These are phyloP conservation scores for Globisporangium iwayamae DNA, from an alignment of 352 stramenopile genomes.

Conservation along the genomic window DNA sequence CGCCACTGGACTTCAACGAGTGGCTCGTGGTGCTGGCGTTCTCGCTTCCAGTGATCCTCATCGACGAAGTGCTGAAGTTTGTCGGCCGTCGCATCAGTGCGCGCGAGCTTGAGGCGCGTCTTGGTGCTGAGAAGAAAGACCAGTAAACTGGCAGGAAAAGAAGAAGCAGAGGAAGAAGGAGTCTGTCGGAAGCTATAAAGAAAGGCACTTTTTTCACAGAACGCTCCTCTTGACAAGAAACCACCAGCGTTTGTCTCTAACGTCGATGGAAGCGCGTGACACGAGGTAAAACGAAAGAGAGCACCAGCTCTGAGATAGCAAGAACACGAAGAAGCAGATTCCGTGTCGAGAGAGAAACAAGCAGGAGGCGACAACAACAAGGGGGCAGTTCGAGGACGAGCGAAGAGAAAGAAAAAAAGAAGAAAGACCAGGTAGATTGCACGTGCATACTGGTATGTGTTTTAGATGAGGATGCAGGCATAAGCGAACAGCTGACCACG, in stretches of 20 bases:
- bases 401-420: conserved; percentile 1
- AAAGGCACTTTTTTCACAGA: conserved; percentile 4
- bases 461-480: conserved; percentile 3
- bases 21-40: conserved; percentile 92
- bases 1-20: conserved; percentile 89
- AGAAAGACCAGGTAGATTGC: conserved; percentile 9
- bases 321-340: background rate
- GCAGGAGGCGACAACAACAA: background rate
- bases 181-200: conserved; percentile 7
- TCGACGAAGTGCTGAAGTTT: conserved; percentile 94
- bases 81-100: conserved; percentile 80
- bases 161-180: background rate
- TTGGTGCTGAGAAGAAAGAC: conserved; percentile 48
- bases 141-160: conserved; percentile 27
- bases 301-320: background rate
- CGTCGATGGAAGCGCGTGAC: conserved; percentile 8
- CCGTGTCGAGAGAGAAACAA: background rate
- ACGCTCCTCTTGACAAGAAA: background rate
- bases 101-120: conserved; percentile 63
- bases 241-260: background rate
- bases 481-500: conserved; percentile 2
- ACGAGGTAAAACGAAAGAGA: background rate
- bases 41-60: conserved; percentile 91
- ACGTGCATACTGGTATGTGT: conserved; percentile 2
- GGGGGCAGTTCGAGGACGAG: background rate